A percentile compares a stretch with the other conserved stretches of the same genome.
These are phyloP conservation scores for Trichoderma sp. DNA, from an alignment of 2,329 filamentous ascomycete genomes.

Conservation along the genomic window DNA sequence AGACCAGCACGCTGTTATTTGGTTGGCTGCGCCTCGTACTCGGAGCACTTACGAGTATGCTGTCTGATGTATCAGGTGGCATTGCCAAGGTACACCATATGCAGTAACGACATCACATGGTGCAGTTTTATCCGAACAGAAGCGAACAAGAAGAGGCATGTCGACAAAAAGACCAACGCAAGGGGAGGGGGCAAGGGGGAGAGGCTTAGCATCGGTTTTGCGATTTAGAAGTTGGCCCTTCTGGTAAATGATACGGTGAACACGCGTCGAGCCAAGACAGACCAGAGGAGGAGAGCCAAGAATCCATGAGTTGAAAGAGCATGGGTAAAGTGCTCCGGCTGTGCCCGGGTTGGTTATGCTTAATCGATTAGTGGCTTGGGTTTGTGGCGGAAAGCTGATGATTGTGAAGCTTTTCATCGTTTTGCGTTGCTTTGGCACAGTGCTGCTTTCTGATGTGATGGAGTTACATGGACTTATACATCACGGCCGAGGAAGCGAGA, in stretches of 20 bases:
- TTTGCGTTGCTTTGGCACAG: neutral
- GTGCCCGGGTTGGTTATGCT: conserved; percentile 9
- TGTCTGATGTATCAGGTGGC: neutral
- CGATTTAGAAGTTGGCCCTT: neutral
- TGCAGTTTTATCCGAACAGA: neutral
- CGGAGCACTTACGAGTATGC: neutral
- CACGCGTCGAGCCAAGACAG: conserved; percentile 10
- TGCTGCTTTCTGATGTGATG: neutral
- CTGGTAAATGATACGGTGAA: neutral
- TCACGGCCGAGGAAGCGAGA: neutral
- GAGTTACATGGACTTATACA: neutral
- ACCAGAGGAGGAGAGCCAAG: neutral
- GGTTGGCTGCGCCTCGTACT: neutral
- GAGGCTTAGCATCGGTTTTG: neutral
- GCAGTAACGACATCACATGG: conserved; percentile 13
- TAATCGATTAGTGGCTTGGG: conserved; percentile 12
- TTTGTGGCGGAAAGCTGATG: neutral
- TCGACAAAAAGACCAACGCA: neutral
- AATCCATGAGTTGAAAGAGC: neutral
- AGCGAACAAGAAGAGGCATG: neutral
- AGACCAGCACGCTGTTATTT: neutral
- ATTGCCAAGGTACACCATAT: conserved; percentile 5
- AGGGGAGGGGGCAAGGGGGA: neutral
- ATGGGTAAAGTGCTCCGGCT: neutral
- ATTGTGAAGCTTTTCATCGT: neutral